Evolutionary conservation across 2,329 filamentous ascomycete genomes (phyloP).

Genomic region (Calonectria henricotiae): DNA sequence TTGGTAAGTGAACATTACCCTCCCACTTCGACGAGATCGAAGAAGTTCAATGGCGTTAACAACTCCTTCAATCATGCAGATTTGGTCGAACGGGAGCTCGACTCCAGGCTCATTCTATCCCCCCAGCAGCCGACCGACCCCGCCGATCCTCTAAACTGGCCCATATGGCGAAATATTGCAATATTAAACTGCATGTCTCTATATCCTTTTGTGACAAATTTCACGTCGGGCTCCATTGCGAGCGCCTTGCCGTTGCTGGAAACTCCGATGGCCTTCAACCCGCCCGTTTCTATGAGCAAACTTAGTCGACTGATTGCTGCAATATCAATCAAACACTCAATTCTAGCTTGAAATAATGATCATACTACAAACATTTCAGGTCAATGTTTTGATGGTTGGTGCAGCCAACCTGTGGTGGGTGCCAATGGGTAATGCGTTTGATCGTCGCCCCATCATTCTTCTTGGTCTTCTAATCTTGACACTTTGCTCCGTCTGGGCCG

Average conservation of each 20-base stretch:
- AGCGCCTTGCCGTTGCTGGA: slow-evolving; percentile 56
- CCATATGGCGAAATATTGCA: slow-evolving; percentile 54
- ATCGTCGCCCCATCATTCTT: slow-evolving; percentile 55
- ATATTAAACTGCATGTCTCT: slow-evolving; percentile 52
- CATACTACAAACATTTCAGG: slow-evolving; percentile 41
- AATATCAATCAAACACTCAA: neutral
- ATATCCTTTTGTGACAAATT: slow-evolving; percentile 59
- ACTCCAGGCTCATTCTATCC: slow-evolving; percentile 4
- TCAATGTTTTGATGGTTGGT: slow-evolving; percentile 57
- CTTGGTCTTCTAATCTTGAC: slow-evolving; percentile 53
- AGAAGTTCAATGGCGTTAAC: neutral
- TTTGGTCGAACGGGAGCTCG: neutral
- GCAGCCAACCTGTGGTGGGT: slow-evolving; percentile 59
- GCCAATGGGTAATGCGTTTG: slow-evolving; percentile 58
- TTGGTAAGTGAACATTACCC: neutral
- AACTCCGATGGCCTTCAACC: slow-evolving; percentile 47
- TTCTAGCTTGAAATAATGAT: neutral
- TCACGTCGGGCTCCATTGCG: slow-evolving; percentile 54
- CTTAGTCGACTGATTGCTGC: slow-evolving; percentile 51
- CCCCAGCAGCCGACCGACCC: slow-evolving; percentile 50
- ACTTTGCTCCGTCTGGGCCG: slow-evolving; percentile 52
- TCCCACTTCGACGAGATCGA: too few relatives aligned
- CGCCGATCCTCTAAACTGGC: slow-evolving; percentile 58
- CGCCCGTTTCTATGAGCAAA: slow-evolving; percentile 2
- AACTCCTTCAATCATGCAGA: neutral